Base-by-base conservation (phyloP, 768 basidiomycete genomes). In the Hygrophoropsis aurantiaca region DNA sequence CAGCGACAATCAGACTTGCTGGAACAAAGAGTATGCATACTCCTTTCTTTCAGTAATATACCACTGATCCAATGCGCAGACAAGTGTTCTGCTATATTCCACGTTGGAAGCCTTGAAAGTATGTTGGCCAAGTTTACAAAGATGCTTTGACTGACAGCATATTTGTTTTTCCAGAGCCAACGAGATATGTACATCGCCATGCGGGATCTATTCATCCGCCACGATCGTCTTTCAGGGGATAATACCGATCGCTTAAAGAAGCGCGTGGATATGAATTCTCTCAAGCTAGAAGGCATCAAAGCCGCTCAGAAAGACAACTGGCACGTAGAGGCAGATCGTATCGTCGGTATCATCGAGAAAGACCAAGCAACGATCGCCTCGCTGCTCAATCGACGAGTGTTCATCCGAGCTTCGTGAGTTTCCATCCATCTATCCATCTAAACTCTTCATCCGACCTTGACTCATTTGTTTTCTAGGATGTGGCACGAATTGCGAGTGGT, bases 401-500 rank as follows among this genome's bases (percentile, higher is more conserved):
- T 94, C 60, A 86, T 95, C 48, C 84, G 90, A 44, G 86, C 87
- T 46, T 90, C 85, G 90, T 93, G 58, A 58, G 82, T 62, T 4
- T 30, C 37, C 20, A 23, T 36, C 9, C 5, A 36, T 44, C 20
- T n/a, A n/a, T n/a, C n/a, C n/a, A n/a, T n/a, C n/a, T n/a, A n/a
- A n/a, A n/a, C n/a, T n/a, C n/a, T n/a, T n/a, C n/a, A n/a, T n/a
- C n/a, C n/a, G n/a, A n/a, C n/a, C n/a, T n/a, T n/a, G n/a, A n/a
- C n/a, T n/a, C n/a, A n/a, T n/a, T 39, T 8, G 39, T 43, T 38
- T 32, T n/a, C 25, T 19, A 93, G 94, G 54, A 81, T 97, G 79
- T 97, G 94, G 93, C 90, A 95, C 58, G 94, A 97, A 65, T 74
- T 95, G n/a, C 83, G 90, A 19, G 89, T 93, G 15, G 85, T 97